Evolutionary conservation across 176 grass and related monocot genomes (phyloP).

Genomic region (Oryza longistaminata): DNA sequence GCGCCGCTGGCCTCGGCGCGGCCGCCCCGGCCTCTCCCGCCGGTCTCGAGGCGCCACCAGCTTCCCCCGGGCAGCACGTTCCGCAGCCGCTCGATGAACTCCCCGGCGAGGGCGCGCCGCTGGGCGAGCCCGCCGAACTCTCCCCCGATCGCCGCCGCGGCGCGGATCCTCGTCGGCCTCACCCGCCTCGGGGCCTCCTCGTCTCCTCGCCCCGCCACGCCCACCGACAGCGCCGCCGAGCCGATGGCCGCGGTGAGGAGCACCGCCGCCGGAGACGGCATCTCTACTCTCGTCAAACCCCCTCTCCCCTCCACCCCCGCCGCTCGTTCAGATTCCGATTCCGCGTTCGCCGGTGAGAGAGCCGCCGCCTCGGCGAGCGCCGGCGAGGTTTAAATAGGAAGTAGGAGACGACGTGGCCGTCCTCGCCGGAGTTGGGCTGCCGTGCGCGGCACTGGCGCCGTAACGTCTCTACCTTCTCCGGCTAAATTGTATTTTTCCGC

Average conservation of each 20-base stretch:
- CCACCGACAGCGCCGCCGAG: conserved; percentile 17
- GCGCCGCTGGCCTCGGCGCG: conserved; percentile 56
- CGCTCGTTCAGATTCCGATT: conserved; percentile 12
- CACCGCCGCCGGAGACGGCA: conserved; percentile 26
- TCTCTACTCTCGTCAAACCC: background rate
- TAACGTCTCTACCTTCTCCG: conserved; percentile 18
- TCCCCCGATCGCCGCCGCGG: conserved; percentile 37
- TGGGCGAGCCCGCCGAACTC: conserved; percentile 33
- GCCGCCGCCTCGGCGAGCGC: background rate
- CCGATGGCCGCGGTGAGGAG: conserved; percentile 21
- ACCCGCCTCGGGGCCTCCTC: background rate
- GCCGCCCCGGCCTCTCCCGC: conserved; percentile 34
- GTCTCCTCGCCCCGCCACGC: background rate
- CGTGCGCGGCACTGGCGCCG: conserved; percentile 38
- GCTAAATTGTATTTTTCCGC: background rate
- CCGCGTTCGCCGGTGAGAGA: background rate
- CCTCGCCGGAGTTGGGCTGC: conserved; percentile 41
- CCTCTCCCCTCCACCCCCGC: background rate
- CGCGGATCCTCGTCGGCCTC: conserved; percentile 27
- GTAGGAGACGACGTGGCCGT: background rate
- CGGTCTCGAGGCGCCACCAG: conserved; percentile 91
- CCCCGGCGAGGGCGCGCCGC: conserved; percentile 39
- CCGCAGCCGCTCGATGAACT: conserved; percentile 55
- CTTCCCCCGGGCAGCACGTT: conserved; percentile 77
- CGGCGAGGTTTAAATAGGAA: background rate